Evolutionary conservation across 2,329 filamentous ascomycete species (phyloP).

Genomic region (Fonsecaea multimorphosa): DNA sequence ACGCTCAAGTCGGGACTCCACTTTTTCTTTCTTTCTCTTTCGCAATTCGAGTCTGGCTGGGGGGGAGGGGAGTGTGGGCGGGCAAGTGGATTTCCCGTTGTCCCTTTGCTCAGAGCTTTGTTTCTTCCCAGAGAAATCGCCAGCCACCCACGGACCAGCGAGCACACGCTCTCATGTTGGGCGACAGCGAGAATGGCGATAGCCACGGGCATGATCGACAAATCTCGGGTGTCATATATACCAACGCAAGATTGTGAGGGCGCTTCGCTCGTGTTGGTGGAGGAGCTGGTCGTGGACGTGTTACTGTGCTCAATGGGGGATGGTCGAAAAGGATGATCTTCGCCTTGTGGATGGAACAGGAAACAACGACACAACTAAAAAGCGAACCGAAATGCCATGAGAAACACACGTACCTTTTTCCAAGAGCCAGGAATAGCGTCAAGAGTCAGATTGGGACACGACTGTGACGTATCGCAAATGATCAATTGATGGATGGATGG

Average conservation of each 20-base stretch:
- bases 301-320: conserved; percentile 18
- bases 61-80: background rate
- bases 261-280: background rate
- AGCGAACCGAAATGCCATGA: background rate
- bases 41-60: background rate
- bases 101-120: background rate
- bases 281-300: background rate
- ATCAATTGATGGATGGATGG: background rate
- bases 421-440: background rate
- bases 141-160: conserved; percentile 7
- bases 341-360: conserved; percentile 24
- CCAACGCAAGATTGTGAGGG: background rate
- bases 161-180: background rate
- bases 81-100: background rate
- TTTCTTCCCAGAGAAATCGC: conserved; percentile 17
- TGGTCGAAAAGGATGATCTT: conserved; percentile 21
- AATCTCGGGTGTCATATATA: background rate
- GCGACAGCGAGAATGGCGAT: background rate
- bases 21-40: background rate
- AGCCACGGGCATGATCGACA: background rate
- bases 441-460: background rate
- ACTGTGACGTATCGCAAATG: conserved; percentile 4
- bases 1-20: background rate
- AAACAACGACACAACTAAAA: conserved; percentile 16
- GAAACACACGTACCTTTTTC: conserved; percentile 25